These are phyloP conservation scores for Tuber indicum DNA, from an alignment of 495 filamentous ascomycete species.

Conservation along the genomic window DNA sequence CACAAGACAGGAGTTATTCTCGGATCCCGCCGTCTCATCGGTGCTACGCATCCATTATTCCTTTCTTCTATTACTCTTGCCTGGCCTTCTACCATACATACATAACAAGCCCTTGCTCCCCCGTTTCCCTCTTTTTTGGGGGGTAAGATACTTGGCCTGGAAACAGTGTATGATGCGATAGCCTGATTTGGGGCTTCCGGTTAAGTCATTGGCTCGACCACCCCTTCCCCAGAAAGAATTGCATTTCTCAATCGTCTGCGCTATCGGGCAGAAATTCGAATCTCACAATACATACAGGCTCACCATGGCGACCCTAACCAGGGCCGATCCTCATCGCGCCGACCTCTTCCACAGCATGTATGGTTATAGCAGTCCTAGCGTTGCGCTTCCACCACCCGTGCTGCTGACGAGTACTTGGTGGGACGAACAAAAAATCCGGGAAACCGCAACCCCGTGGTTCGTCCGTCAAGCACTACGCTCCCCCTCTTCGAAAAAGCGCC, in stretches of 20 bases:
- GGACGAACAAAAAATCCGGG: slow-evolving; percentile 37
- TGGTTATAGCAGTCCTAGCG: slow-evolving; percentile 28
- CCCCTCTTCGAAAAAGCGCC: slow-evolving; percentile 43
- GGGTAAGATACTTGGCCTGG: not conserved
- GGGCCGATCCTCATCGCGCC: slow-evolving; percentile 26
- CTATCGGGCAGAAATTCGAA: not conserved
- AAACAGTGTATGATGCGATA: not conserved
- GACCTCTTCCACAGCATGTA: slow-evolving; percentile 37
- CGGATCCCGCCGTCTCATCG: not conserved
- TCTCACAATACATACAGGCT: not conserved
- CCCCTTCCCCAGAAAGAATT: not conserved
- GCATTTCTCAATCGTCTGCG: not conserved
- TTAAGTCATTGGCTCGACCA: not conserved
- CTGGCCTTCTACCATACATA: not conserved
- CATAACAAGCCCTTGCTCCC: not conserved
- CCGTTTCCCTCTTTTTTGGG: not conserved
- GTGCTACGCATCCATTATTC: not conserved
- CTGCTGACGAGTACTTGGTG: slow-evolving; percentile 31
- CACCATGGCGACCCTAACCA: slow-evolving; percentile 25
- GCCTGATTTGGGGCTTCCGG: not conserved
- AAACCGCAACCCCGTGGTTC: slow-evolving; percentile 31
- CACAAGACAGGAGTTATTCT: not conserved
- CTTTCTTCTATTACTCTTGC: not conserved
- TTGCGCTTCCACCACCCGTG: slow-evolving; percentile 25
- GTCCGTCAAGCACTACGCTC: slow-evolving; percentile 32